These are phyloP conservation scores for Aspergillus wentii DNA, from an alignment of 495 filamentous ascomycete species.

Conservation along the genomic window DNA sequence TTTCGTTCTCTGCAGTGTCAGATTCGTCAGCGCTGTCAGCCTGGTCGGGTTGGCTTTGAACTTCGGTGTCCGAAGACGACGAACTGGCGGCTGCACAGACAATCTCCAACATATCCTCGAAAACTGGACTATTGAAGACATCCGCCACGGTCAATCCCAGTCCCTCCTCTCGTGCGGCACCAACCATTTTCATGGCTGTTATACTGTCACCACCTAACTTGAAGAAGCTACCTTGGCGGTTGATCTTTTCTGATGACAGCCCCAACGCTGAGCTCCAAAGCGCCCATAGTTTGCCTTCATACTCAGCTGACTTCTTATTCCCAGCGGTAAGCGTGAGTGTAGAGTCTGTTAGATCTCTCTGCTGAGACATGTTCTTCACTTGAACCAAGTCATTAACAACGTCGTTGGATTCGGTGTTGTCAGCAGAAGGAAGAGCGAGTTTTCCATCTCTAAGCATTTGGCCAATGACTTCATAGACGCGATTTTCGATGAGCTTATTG, in stretches of 20 bases:
- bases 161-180: constrained; percentile 49
- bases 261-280: constrained; percentile 44
- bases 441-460: constrained; percentile 35
- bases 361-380: neutral
- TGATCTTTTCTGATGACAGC: constrained; percentile 32
- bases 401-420: constrained; percentile 11
- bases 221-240: constrained; percentile 44
- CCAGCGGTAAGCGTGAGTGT: constrained; percentile 8
- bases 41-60: no score
- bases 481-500: constrained; percentile 34
- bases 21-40: no score
- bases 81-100: constrained; percentile 24
- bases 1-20: no score
- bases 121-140: constrained; percentile 42
- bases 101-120: constrained; percentile 40
- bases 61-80: no score
- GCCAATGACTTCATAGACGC: constrained; percentile 35
- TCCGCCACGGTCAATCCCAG: constrained; percentile 52
- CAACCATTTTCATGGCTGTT: constrained; percentile 63
- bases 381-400: constrained; percentile 17
- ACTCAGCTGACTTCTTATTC: constrained; percentile 15
- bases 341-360: constrained; percentile 10
- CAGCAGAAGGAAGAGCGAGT: constrained; percentile 18
- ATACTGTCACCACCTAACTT: constrained; percentile 52
- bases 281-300: constrained; percentile 36